Evolutionary conservation across 495 filamentous ascomycete genomes (phyloP).

Genomic region (Clohesyomyces aquaticus): DNA sequence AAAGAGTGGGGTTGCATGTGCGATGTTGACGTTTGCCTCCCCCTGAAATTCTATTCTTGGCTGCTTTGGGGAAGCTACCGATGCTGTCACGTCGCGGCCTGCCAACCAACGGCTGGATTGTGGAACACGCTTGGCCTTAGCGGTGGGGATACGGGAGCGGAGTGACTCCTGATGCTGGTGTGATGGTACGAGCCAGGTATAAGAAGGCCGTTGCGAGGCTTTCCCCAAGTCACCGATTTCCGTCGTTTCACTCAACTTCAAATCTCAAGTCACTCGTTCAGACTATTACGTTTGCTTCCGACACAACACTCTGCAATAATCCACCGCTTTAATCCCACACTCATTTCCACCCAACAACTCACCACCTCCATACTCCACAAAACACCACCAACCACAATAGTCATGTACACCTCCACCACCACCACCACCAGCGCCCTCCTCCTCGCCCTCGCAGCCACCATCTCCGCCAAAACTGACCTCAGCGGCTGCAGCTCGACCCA

Average conservation of each 20-base stretch:
- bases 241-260: neutral
- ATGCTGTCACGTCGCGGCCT: neutral
- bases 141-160: neutral
- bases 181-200: neutral
- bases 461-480: constrained; percentile 53
- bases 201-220: neutral
- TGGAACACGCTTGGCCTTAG: neutral
- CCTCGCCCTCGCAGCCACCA: constrained; percentile 28
- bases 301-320: neutral
- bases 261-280: neutral
- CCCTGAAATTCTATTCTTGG: neutral
- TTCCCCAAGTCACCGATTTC: neutral
- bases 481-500: constrained; percentile 51
- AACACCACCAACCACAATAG: neutral
- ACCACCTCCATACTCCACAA: neutral
- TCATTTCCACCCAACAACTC: neutral
- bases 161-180: neutral
- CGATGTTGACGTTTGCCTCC: neutral
- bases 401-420: constrained; percentile 5
- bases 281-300: neutral
- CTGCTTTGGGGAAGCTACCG: neutral
- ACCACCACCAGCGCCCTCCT: constrained; percentile 19
- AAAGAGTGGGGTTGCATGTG: neutral
- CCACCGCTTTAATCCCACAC: neutral
- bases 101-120: neutral